phyloP scores from a whole-genome alignment of 2,329 filamentous ascomycete species.

The Hymenoscyphus repandus region DNA sequence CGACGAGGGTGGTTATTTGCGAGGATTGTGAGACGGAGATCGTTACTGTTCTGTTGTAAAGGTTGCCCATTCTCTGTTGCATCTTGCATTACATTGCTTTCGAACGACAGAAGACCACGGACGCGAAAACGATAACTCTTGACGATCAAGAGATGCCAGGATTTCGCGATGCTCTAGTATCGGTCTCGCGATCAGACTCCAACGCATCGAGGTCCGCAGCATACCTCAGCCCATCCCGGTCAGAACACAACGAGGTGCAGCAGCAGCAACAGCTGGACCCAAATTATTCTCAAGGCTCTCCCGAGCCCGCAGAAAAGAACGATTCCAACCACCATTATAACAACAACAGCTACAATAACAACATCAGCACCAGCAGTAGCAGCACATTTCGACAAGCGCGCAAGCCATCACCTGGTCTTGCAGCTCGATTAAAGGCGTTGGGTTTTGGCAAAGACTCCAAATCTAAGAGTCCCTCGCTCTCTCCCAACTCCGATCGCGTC shows the following conservation, averaged over 20 bases:
- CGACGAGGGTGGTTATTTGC: not conserved
- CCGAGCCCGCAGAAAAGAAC: not conserved
- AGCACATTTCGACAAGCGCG: slow-evolving; percentile 32
- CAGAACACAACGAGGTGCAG: slow-evolving; percentile 14
- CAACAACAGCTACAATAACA: not conserved
- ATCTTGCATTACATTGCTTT: not conserved
- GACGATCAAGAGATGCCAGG: slow-evolving; percentile 5
- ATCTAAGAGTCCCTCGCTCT: slow-evolving; percentile 17
- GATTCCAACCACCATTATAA: not conserved
- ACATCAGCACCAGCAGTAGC: slow-evolving; percentile 1
- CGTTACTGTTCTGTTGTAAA: slow-evolving; percentile 8
- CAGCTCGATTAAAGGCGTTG: slow-evolving; percentile 59
- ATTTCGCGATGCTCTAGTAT: slow-evolving; percentile 5
- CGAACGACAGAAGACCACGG: not conserved
- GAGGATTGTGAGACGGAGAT: slow-evolving; percentile 8
- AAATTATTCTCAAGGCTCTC: slow-evolving; percentile 1
- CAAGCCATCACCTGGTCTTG: slow-evolving; percentile 59
- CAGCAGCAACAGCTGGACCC: slow-evolving; percentile 11
- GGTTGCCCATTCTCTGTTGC: not conserved
- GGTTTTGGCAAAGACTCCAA: slow-evolving; percentile 45
- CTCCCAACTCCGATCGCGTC: slow-evolving; percentile 42
- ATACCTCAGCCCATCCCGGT: not conserved
- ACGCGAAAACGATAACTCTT: not conserved
- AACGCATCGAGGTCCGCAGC: not conserved
- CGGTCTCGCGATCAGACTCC: slow-evolving; percentile 6